These are phyloP conservation scores for Neopestalotiopsis clavispora DNA, from an alignment of 2,329 filamentous ascomycete genomes.

Conservation along the genomic window DNA sequence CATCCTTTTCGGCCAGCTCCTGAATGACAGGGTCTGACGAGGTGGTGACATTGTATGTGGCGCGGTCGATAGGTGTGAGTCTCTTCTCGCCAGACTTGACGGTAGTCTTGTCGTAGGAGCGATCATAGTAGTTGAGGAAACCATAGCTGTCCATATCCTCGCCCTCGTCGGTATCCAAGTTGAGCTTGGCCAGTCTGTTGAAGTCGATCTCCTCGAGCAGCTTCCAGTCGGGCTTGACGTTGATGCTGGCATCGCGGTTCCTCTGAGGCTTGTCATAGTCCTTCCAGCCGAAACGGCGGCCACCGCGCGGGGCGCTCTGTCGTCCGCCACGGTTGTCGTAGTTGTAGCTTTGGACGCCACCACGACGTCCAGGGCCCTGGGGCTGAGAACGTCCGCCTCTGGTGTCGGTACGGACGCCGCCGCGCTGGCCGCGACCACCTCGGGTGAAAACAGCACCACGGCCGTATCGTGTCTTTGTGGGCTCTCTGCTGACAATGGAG, in stretches of 20 bases:
- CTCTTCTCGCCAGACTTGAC: constrained; percentile 89
- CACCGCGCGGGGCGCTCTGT: constrained; percentile 67
- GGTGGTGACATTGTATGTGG: constrained; percentile 97
- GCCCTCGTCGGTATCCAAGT: constrained; percentile 91
- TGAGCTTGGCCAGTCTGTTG: constrained; percentile 91
- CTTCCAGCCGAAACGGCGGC: constrained; percentile 95
- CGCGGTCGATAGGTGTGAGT: constrained; percentile 87
- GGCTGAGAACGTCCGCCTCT: constrained; percentile 67
- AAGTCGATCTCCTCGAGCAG: constrained; percentile 99
- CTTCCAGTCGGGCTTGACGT: constrained; percentile 94
- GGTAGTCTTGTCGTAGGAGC: constrained; percentile 89
- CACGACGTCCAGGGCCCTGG: constrained; percentile 71
- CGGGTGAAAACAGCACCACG: constrained; percentile 91
- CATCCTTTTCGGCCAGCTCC: constrained; percentile 92
- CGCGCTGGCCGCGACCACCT: constrained; percentile 78
- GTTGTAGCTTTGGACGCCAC: constrained; percentile 68
- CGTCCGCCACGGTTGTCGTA: constrained; percentile 78
- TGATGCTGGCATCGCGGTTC: constrained; percentile 94
- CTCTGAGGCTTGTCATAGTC: constrained; percentile 98
- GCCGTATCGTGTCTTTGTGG: constrained; percentile 83
- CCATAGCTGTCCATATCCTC: constrained; percentile 96
- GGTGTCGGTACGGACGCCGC: constrained; percentile 67
- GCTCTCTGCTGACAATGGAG: constrained; percentile 96
- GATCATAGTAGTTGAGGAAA: constrained; percentile 98
- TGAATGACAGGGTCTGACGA: constrained; percentile 96